Evolutionary conservation across 331 rosid species (phyloP), one percentile per base, ranked within the genome.

Genomic region (Prunus yedoensis): DNA sequence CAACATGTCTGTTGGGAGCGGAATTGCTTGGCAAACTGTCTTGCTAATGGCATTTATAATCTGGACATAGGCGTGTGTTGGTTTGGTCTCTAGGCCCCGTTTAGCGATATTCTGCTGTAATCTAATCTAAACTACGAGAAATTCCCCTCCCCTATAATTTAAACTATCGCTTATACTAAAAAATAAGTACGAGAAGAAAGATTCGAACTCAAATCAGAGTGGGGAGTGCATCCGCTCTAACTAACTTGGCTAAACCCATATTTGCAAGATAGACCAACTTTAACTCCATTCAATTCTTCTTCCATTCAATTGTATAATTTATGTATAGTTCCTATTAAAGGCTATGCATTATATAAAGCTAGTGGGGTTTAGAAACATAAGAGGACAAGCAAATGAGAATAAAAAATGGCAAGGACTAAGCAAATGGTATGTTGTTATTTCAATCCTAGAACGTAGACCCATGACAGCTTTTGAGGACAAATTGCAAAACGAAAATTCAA

Each of bases 391-490:
- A 46, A 51, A 69, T 58, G 38, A 32, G 56, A 56, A 45, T 10
- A 30, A 46, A 27, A 66, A 69, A 70, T 30, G 62, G 71, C 13
- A 30, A 57, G 45, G 54, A 66, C 25, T 23, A 3, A 1, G 77
- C 68, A 65, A 76, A 71, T 65, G 75, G 71, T 57, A 76, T 38
- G 75, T 38, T 77, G 50, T 71, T 45, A 41, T 54, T 64, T 45
- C 56, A 73, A n/a, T 16, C 65, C 25, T 15, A 6, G 43, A 38
- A 2, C 43, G 2, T 4, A 38, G 43, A 38, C 43, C 9, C 43
- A 38, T 66, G 72, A 41, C 54, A 30, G 4, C 53, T 57, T 54
- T 47, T 9, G 49, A 21, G 51, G 14, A 16, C 45, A 47, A 11
- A 43, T 18, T 74, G 50, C 80, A 76, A 30, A 38, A 54, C 17